Evolutionary conservation across 2,329 filamentous ascomycete genomes (phyloP), one percentile per base, ranked within the genome.

Genomic region (Dothistroma septosporum): DNA sequence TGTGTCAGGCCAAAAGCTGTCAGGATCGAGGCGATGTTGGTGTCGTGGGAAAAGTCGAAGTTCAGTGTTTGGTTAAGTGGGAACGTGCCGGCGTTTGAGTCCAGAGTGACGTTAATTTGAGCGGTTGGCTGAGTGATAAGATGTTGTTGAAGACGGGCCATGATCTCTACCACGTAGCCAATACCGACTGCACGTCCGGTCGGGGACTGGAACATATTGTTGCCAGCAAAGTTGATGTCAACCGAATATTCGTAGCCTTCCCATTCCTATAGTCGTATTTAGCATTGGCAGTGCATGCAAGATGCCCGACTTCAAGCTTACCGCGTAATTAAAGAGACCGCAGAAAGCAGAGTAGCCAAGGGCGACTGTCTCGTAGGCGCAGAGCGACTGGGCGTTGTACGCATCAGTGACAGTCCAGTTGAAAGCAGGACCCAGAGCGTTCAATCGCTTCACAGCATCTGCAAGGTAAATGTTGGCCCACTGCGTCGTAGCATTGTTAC

Each of bases 41-140:
- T 88, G 74, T 92, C 89, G 73, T 92, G 89, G 16, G 84, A 87
- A 73, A 92, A 92, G 77, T 92, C 89, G 54, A 92, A 83, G 73
- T 91, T 91, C 16, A 92, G 78, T 22, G 79, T 82, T 71, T 92
- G 90, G 70, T 91, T 84, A 4, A 89, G 76, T 0, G 89, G 89
- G 72, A 92, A 92, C 0, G 88, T 92, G 37, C 78, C 78, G 0
- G 81, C 81, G 73, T 82, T 89, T 70, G 80, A 84, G 76, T 90
- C 87, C 32, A 90, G 81, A 0, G 88, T 90, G n/a, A 83, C 79
- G 71, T 91, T 90, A 76, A 80, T 73, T 59, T 80, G 76, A 0
- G 74, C 78, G 0, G 72, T 69, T 0, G 78, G 76, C 4, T 68
- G 63, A 21, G 72, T 73, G 61, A 81, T 80, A 50, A 79, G 71